Evolutionary conservation across 2,329 filamentous ascomycete genomes (phyloP), one percentile per base, ranked within the genome.

Genomic region (Achaetomium macrosporum): DNA sequence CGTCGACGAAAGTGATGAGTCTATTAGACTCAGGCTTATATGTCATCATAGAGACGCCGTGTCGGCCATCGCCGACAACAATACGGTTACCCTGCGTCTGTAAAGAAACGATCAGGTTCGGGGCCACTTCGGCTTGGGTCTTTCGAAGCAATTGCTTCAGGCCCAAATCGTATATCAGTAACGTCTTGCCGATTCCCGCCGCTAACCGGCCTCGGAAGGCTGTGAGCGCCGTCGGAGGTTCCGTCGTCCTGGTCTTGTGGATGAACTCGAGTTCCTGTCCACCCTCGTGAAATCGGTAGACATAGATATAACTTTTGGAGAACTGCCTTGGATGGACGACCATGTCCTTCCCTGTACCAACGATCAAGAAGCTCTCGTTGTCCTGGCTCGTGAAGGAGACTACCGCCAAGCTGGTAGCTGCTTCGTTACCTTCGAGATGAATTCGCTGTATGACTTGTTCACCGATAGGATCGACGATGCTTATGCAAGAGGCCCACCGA

Each of bases 401-500:
- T 30, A 88, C 81, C 4, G 88, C 86, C 57, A 90, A 82, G 66
- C 90, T 96, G 52, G 96, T 84, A 25, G 92, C 90, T n/a, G 90
- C 89, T 69, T 97, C 91, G 61, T 99, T 97, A 39, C 93, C 85
- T 46, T 87, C 85, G 0, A 99, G 71, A 54, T 97, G 85, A 39
- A 97, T 75, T 1, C 83, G 90, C 58, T 88, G 84, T 4, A 93
- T 67, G 0, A 73, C 73, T 63, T 93, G 91, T 45, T 87, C 81
- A 13, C 75, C 80, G 3, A 92, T 67, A 0, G 93, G 91, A 64
- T 99, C 93, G 16, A 99, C 79, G 16, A 96, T 81, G 64, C 89
- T 90, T 60, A 99, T 91, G 69, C 91, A 97, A 9, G 92, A 97
- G 39, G 93, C 90, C 93, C 93, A 99, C 59, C 92, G 87, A 17